These are phyloP conservation scores for Agrostemma githago DNA, from an alignment of 148 eudicot species.

Conservation along the genomic window DNA sequence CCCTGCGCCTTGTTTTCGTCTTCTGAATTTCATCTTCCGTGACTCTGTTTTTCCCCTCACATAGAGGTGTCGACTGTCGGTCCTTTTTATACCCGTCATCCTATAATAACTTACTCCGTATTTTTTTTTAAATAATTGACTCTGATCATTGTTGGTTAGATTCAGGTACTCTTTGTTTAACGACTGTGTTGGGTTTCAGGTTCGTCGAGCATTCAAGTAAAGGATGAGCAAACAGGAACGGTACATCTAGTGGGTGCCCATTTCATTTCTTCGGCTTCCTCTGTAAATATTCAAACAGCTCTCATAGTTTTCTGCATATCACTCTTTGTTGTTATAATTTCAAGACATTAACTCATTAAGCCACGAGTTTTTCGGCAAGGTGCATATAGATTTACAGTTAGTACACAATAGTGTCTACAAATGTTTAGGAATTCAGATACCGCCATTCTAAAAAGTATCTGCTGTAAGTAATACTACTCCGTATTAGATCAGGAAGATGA, in stretches of 20 bases:
- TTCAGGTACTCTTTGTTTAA: neutral
- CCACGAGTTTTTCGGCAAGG: neutral
- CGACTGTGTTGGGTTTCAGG: conserved; percentile 37
- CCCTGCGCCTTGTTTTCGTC: neutral
- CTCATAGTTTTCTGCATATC: conserved; percentile 25
- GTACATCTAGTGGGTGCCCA: conserved; percentile 90
- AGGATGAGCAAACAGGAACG: conserved; percentile 80
- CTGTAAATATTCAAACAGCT: conserved; percentile 32
- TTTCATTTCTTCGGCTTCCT: conserved; percentile 44
- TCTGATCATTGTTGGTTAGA: neutral
- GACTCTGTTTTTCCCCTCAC: neutral
- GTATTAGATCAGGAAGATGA: conserved; percentile 5
- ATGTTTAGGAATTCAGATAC: neutral
- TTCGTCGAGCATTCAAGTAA: conserved; percentile 71
- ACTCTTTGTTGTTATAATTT: conserved; percentile 1
- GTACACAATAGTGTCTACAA: conserved; percentile 1
- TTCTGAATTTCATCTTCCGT: neutral
- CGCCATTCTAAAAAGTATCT: neutral
- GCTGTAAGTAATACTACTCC: conserved; percentile 11
- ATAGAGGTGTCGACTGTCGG: neutral
- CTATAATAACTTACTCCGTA: neutral
- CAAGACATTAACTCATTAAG: conserved; percentile 8
- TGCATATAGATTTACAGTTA: conserved; percentile 4
- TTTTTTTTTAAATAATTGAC: too few species aligned
- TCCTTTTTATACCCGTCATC: neutral